Percentiles rank a stretch among this genome's conserved stretches.
phyloP scores from a whole-genome alignment of 441 rosid genomes.

The Euphorbia celastroides region DNA sequence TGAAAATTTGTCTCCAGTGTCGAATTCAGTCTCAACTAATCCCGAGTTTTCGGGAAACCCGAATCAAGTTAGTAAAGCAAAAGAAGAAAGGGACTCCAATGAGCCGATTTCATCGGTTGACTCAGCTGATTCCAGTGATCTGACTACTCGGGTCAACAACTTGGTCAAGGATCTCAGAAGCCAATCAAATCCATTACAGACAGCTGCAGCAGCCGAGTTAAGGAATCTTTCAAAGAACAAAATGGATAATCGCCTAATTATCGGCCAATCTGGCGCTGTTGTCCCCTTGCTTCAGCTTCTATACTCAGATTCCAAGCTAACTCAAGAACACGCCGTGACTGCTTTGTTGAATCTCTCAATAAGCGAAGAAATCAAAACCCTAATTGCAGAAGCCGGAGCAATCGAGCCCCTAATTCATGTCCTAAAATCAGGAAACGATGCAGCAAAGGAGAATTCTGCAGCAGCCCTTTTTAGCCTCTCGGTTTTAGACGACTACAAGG shows the following conservation, averaged over 20 bases:
- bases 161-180: slow-evolving; percentile 67
- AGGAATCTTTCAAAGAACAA: slow-evolving; percentile 68
- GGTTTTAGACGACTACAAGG: slow-evolving; percentile 66
- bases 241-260: slow-evolving; percentile 57
- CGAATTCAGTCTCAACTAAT: slow-evolving; percentile 35
- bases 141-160: slow-evolving; percentile 40
- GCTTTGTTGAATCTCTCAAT: slow-evolving; percentile 83
- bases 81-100: slow-evolving; percentile 31
- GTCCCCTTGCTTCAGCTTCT: slow-evolving; percentile 59
- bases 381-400: slow-evolving; percentile 68
- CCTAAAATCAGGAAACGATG: slow-evolving; percentile 64
- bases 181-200: slow-evolving; percentile 48
- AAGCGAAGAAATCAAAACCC: slow-evolving; percentile 62
- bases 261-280: slow-evolving; percentile 66
- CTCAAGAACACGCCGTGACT: slow-evolving; percentile 89
- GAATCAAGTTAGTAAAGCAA: slow-evolving; percentile 28
- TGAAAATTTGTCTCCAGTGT: slow-evolving; percentile 46
- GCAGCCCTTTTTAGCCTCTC: slow-evolving; percentile 80
- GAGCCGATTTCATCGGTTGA: slow-evolving; percentile 30
- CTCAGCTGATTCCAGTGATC: slow-evolving; percentile 34
- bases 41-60: slow-evolving; percentile 33
- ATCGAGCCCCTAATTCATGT: slow-evolving; percentile 79
- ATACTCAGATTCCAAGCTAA: slow-evolving; percentile 53
- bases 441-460: slow-evolving; percentile 87
- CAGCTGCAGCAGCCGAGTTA: slow-evolving; percentile 70